Evolutionary conservation across 2,329 filamentous ascomycete species (phyloP).

Genomic region (Venturia nashicola): DNA sequence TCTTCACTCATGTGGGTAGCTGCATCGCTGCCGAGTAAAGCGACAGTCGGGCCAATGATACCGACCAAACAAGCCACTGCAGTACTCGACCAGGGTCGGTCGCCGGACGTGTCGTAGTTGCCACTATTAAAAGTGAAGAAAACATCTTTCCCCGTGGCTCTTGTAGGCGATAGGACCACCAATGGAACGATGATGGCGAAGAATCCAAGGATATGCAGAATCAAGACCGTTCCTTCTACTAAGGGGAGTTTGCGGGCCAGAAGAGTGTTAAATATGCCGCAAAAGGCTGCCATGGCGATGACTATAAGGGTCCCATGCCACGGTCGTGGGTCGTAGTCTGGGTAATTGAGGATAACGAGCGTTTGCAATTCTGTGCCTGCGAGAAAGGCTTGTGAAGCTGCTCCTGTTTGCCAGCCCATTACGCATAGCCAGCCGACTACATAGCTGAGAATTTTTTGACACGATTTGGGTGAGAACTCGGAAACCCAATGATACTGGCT

Average conservation of each 20-base stretch:
- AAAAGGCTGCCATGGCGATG: slow-evolving; percentile 29
- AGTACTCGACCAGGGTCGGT: slow-evolving; percentile 26
- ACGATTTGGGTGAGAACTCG: slow-evolving; percentile 11
- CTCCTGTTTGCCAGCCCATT: slow-evolving; percentile 12
- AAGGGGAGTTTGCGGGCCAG: slow-evolving; percentile 31
- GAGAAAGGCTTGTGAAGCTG: slow-evolving; percentile 12
- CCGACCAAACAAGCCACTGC: slow-evolving; percentile 35
- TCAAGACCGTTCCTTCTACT: slow-evolving; percentile 36
- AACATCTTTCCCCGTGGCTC: slow-evolving; percentile 28
- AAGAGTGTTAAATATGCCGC: slow-evolving; percentile 31
- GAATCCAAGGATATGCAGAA: slow-evolving; percentile 40
- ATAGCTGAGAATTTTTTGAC: slow-evolving; percentile 13
- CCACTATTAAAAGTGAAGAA: slow-evolving; percentile 38
- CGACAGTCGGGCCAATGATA: slow-evolving; percentile 25
- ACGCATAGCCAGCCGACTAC: slow-evolving; percentile 13
- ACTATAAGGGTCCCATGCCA: slow-evolving; percentile 40
- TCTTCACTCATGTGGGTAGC: slow-evolving; percentile 25
- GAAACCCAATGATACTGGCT: slow-evolving; percentile 27
- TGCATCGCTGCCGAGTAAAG: slow-evolving; percentile 26
- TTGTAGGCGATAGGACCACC: slow-evolving; percentile 26
- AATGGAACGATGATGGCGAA: slow-evolving; percentile 39
- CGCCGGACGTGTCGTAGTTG: slow-evolving; percentile 6
- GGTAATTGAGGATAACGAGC: slow-evolving; percentile 25
- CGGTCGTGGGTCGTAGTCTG: slow-evolving; percentile 23
- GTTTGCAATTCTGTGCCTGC: slow-evolving; percentile 20